Conservation (phyloP, 805 yeast species). For the Zygoascus flipseniorum region DNA sequence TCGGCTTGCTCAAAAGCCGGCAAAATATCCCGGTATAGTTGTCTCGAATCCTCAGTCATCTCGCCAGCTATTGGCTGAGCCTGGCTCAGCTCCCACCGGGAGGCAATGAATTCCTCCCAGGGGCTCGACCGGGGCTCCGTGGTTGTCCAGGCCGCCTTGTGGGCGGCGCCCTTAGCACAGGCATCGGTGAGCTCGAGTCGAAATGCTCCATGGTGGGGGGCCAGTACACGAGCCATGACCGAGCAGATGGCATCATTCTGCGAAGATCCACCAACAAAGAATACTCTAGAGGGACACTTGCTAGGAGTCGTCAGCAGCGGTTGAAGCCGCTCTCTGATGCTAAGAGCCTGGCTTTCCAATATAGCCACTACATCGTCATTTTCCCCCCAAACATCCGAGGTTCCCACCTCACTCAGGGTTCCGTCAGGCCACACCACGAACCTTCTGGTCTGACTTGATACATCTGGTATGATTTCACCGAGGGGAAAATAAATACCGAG, state of each 20-base stretch:
- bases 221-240: constrained; percentile 63
- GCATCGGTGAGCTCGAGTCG: constrained; percentile 77
- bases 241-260: constrained; percentile 58
- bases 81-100: constrained; percentile 6
- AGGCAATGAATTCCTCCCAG: constrained; percentile 13
- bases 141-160: constrained; percentile 50
- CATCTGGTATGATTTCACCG: constrained; percentile 88
- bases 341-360: constrained; percentile 78
- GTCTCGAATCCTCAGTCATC: neutral
- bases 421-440: constrained; percentile 7
- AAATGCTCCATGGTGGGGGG: constrained; percentile 56
- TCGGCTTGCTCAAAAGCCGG: neutral
- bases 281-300: constrained; percentile 56
- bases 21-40: neutral
- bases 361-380: constrained; percentile 68
- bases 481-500: constrained; percentile 79
- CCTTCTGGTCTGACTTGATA: constrained; percentile 33
- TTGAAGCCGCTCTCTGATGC: constrained; percentile 71
- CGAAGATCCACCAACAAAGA: constrained; percentile 85
- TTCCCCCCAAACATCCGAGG: constrained; percentile 15
- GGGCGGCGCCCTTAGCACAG: constrained; percentile 89
- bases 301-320: constrained; percentile 51
- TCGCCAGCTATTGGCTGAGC: neutral
- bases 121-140: neutral
- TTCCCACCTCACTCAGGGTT: neutral